Evolutionary conservation across 1,284 basidiomycete species (phyloP), one percentile per base, ranked within the genome.

Genomic region (Heterobasidion annosum): DNA sequence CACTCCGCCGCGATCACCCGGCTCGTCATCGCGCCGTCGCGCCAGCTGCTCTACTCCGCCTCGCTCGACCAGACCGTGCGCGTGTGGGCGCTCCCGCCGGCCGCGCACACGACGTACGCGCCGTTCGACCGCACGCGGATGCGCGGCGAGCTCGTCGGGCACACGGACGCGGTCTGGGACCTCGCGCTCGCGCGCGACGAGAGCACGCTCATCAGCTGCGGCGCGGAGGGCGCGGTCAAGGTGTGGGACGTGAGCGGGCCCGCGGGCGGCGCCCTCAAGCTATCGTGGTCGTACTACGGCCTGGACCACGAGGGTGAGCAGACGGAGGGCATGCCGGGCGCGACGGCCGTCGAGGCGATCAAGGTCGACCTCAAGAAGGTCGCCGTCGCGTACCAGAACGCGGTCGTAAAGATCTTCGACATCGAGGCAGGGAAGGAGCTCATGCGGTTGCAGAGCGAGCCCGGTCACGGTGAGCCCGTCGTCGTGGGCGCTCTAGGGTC

Each of bases 91-190:
- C 73, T 97, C 47, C 93, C 93, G 7, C 62, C 79, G 10, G 68
- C 78, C 1, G 75, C 80, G 46, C 84, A 83, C 70, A 92, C 81
- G 65, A 93, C 82, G 15, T 98, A 98, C 68, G 90, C 90, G 8
- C 85, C 93, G 0, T 93, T 90, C 66, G 93, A 98, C 62, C 79
- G 88, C 52, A 83, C 83, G 2, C 78, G 85, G 16, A 78, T 84
- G 42, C 77, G 89, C 42, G 89, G 88, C 37, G 86, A 88, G 58
- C 80, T 98, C 34, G 83, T 95, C 42, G 94, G 93, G 1, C 93
- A 97, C 66, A 91, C 92, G 1, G 93, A 98, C 67, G 91, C 91
- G 3, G 89, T 98, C 10, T 98, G 96, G 95, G 95, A 95, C 65
- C 73, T 98, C 50, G 87, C 89, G 25, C 80, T 89, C 40, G 82